phyloP scores from a whole-genome alignment of 805 yeast species.

The Candida germanica region DNA sequence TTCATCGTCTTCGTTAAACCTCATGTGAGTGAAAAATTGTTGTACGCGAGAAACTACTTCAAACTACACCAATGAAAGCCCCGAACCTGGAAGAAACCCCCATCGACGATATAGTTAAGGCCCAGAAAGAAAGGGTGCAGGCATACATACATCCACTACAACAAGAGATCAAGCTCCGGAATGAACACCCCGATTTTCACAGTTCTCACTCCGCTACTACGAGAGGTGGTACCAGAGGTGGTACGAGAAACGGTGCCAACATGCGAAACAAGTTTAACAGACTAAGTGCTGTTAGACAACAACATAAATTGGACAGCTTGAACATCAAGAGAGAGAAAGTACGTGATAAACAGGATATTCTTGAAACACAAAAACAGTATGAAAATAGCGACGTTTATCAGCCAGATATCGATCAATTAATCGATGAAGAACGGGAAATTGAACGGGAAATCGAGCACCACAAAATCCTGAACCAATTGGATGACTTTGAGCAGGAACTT shows the following conservation, averaged over 20 bases:
- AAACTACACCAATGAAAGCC: too few species aligned
- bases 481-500: slow-evolving; percentile 17
- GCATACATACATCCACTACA: slow-evolving; percentile 10
- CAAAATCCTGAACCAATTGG: too few species aligned
- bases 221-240: too few species aligned
- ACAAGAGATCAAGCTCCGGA: slow-evolving; percentile 3
- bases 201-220: too few species aligned
- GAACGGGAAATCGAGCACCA: neutral
- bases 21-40: neutral
- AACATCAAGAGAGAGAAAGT: slow-evolving; percentile 16
- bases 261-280: slow-evolving; percentile 12
- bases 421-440: slow-evolving; percentile 22
- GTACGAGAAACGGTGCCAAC: too few species aligned
- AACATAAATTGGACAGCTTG: slow-evolving; percentile 21
- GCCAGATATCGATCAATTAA: slow-evolving; percentile 19
- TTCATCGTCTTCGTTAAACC: slow-evolving; percentile 17
- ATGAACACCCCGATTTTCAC: slow-evolving; percentile 1
- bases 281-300: slow-evolving; percentile 22
- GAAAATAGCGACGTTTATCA: slow-evolving; percentile 11
- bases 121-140: slow-evolving; percentile 7
- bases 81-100: too few species aligned
- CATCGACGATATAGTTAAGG: slow-evolving; percentile 2
- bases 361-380: slow-evolving; percentile 11
- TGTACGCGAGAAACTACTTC: too few species aligned
- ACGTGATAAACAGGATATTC: slow-evolving; percentile 16